Evolutionary conservation across 2,329 filamentous ascomycete species (phyloP).

Genomic region (Aulographum hederae): DNA sequence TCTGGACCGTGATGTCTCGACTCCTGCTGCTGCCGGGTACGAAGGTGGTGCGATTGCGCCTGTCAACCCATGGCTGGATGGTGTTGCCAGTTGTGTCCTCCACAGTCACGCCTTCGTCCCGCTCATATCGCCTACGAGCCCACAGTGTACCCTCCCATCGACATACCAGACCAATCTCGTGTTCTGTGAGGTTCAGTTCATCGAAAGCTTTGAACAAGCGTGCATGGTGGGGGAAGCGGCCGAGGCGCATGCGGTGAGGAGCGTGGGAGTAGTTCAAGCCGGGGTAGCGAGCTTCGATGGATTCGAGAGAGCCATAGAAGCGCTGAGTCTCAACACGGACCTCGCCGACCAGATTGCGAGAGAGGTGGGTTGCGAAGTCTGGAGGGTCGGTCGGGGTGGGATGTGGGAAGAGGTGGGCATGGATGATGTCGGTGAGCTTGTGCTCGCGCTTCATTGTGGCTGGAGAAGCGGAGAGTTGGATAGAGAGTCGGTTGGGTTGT

Average conservation of each 20-base stretch:
- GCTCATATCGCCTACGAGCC: constrained; percentile 66
- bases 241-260: constrained; percentile 60
- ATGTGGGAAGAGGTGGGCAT: constrained; percentile 54
- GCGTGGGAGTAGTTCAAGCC: constrained; percentile 60
- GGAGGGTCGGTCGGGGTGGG: constrained; percentile 49
- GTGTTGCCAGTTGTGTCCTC: constrained; percentile 53
- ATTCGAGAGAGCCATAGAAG: constrained; percentile 65
- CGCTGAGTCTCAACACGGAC: constrained; percentile 62
- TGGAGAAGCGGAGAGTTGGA: background rate
- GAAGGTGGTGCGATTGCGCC: constrained; percentile 6
- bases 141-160: constrained; percentile 73
- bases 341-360: constrained; percentile 54
- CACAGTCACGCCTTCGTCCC: constrained; percentile 52
- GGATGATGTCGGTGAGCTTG: constrained; percentile 53
- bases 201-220: constrained; percentile 64
- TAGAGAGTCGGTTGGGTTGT: too few species aligned
- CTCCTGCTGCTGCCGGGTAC: background rate
- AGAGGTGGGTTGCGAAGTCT: constrained; percentile 52
- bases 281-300: constrained; percentile 64
- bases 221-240: constrained; percentile 59
- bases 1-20: constrained; percentile 21
- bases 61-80: constrained; percentile 36
- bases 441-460: constrained; percentile 49
- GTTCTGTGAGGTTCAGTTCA: constrained; percentile 44
- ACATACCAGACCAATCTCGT: constrained; percentile 53